These are phyloP conservation scores for Podospora comata DNA, from an alignment of 495 filamentous ascomycete species.

Conservation along the genomic window DNA sequence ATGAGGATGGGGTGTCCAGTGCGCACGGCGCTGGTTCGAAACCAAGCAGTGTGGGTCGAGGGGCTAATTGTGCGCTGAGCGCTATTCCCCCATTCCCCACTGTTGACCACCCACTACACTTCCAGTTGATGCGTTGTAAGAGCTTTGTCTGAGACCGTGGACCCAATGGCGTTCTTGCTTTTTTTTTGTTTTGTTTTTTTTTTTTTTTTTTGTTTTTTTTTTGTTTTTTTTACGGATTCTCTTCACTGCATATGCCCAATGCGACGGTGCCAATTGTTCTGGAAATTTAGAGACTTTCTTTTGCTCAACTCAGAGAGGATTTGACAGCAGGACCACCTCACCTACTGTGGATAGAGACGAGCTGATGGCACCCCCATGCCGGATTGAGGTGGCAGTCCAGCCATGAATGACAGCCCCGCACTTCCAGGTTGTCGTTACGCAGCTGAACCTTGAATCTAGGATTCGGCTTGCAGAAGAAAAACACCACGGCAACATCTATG, in stretches of 20 bases:
- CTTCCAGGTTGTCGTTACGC: not conserved
- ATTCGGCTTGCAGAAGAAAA: not conserved
- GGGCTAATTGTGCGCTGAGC: slow-evolving; percentile 9
- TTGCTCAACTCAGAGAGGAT: too few species aligned
- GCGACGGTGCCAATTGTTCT: slow-evolving; percentile 2
- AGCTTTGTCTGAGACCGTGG: slow-evolving; percentile 4
- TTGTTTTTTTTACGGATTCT: too few species aligned
- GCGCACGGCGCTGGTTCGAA: slow-evolving; percentile 16
- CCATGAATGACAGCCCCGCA: slow-evolving; percentile 8
- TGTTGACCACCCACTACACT: slow-evolving; percentile 1
- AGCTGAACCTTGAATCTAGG: slow-evolving; percentile 7
- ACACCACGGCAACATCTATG: not conserved
- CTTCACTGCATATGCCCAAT: not conserved
- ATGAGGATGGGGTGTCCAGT: not conserved
- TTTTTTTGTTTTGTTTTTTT: too few species aligned
- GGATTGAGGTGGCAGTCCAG: not conserved
- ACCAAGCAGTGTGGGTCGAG: slow-evolving; percentile 19
- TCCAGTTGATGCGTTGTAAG: not conserved
- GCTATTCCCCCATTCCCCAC: slow-evolving; percentile 1
- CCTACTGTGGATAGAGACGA: not conserved
- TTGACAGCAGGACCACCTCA: slow-evolving; percentile 7
- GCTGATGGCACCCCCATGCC: not conserved
- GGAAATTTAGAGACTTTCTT: not conserved
- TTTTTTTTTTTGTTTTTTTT: too few species aligned
- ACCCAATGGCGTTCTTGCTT: too few species aligned